Evolutionary conservation across 176 grass and related monocot species (phyloP), one percentile per base, ranked within the genome.

Genomic region (Hordeum marinum): DNA sequence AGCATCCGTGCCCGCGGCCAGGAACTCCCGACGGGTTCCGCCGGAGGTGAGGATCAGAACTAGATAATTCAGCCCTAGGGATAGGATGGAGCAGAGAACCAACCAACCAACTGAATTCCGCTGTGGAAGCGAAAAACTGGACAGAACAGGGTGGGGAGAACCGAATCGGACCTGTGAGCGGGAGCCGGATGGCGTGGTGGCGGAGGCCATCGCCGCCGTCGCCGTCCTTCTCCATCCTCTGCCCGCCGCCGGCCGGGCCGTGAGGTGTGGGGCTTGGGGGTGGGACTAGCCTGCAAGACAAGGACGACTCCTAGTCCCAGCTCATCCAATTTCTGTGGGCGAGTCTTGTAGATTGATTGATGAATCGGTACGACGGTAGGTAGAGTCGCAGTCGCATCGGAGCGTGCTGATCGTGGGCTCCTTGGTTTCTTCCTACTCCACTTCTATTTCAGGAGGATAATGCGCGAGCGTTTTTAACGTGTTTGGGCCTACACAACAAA

Each of bases 151-250:
- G 45, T n/a, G 45, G 35, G 48, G 15, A 52, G 55, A 6, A n/a
- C 11, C 21, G 32, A 34, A 66, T 9, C 52, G 7, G 48, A 67
- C 72, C 61, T 85, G 76, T 4, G 21, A 40, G 8, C 9, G 72
- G 25, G 62, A 77, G 37, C 8, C 61, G 72, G 79, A 69, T 37
- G 72, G 21, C 5, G 72, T 69, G 61, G 15, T 82, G 72, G 0
- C 6, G 62, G 45, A 8, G 48, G 43, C 59, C 45, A 3, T 57
- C 52, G 52, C 50, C 50, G 50, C 52, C 52, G 32, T 14, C 39
- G 41, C 29, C 82, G 20, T 68, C 52, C 13, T 59, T 58, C 36
- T 82, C 85, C 85, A 77, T 87, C 48, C 15, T 13, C 60, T 17
- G 25, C 18, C 18, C n/a, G 7, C 52, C 1, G 72, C 43, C 46